Evolutionary conservation across 495 filamentous ascomycete species (phyloP), one percentile per base, ranked within the genome.

Genomic region (Choiromyces venosus): DNA sequence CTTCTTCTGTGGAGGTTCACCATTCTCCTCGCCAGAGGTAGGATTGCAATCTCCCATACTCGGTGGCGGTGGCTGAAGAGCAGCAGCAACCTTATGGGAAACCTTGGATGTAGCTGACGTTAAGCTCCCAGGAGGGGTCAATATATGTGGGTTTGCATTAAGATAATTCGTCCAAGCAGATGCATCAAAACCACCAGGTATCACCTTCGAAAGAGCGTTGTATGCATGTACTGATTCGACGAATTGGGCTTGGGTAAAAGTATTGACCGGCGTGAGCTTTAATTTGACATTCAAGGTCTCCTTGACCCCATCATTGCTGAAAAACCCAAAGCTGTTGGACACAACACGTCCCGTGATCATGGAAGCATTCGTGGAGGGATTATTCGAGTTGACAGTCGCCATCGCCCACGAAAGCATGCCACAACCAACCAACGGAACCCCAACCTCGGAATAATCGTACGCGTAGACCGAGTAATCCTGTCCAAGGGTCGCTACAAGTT

Each of bases 401-500:
- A 99, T 86, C 40, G 89, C 89, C 88, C 91, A 91, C 72, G 95
- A 98, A 35, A 99, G 86, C 91, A 98, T 92, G 71, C 95, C 95
- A 82, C 97, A 96, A 25, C 95, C 95, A 16, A 97, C 94, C 71
- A 97, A 87, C 66, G 95, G 95, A 8, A 89, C 91, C 75, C 97
- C 93, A 71, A 91, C 91, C 83, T 99, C 95, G 9, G 95, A 98
- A 83, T 93, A 98, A 80, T 99, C 95, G 83, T 92, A 93, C 33
- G 95, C 94, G 83, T 99, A 99, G 71, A 99, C 89, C 18, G 93
- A 97, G 80, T 96, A 98, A 83, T 99, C 96, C 75, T 89, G 91
- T 69, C 93, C 93, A 44, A 91, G 85, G 74, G 90, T 89, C 56
- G 91, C 90, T 68, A 97, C 86, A 36, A 99, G 84, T 83, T 99